Evolutionary conservation across 805 yeast genomes (phyloP), one percentile per base, ranked within the genome.

Genomic region (Monosporozyma unispora): DNA sequence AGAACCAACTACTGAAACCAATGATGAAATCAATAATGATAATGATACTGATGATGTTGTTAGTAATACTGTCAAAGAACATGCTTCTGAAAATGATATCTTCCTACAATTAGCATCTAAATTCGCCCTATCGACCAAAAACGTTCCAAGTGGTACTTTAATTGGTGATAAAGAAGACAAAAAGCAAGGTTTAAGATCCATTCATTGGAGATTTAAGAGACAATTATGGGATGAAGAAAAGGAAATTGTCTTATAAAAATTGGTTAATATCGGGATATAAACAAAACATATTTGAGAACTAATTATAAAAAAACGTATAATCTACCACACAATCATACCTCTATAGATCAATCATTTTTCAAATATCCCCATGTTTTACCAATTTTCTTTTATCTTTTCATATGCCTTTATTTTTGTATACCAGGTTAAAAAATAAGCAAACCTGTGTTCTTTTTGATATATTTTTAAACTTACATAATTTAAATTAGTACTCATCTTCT

Each of bases 191-290:
- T 67, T 70, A 2, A 63, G 77, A 16, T 69, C 73, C 29, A 52
- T 62, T 39, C 95, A 86, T 66, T 86, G 95, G 95, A 79, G 91
- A 72, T 78, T 82, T 57, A 69, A 70, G 51, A 70, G 77, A 50
- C 69, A 71, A 33, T 73, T 74, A 53, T 81, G 85, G 79, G 74
- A 75, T 50, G 64, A 68, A 10, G 93, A 85, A 63, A 63, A 69
- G 43, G 91, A 85, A 57, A 75, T 84, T 44, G 71, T 61, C 47
- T 60, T 78, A 40, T 54, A 39, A 48, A n/a, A 14, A n/a, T n/a
- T n/a, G n/a, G n/a, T n/a, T n/a, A n/a, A n/a, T n/a, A n/a, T n/a
- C n/a, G n/a, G n/a, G n/a, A n/a, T n/a, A n/a, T n/a, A n/a, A n/a
- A n/a, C n/a, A n/a, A n/a, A n/a, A n/a, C n/a, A n/a, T n/a, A n/a